These are phyloP conservation scores for Hyaloperonospora brassicae DNA, from an alignment of 352 stramenopile genomes.

Conservation along the genomic window DNA sequence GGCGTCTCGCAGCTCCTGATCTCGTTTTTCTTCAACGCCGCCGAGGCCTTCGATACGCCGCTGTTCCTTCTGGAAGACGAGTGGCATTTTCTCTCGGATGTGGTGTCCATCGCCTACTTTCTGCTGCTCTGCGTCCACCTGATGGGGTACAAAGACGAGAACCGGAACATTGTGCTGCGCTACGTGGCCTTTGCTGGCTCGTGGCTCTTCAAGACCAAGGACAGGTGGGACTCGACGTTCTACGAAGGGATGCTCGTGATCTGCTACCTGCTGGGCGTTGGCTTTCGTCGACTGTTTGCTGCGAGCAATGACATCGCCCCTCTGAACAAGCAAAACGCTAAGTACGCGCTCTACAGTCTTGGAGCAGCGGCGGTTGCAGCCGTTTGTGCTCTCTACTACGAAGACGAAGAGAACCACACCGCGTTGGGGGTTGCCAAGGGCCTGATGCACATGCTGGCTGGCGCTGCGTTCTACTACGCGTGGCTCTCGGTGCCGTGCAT, in stretches of 20 bases:
- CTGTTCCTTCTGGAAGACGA: slow-evolving; percentile 66
- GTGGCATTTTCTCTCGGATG: slow-evolving; percentile 85
- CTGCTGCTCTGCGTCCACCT: slow-evolving; percentile 79
- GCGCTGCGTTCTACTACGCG: slow-evolving; percentile 66
- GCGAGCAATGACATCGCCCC: slow-evolving; percentile 40
- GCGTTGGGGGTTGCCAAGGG: slow-evolving; percentile 54
- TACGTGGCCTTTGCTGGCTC: slow-evolving; percentile 76
- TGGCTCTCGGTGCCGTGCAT: slow-evolving; percentile 70
- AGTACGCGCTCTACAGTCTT: slow-evolving; percentile 40
- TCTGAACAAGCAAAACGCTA: slow-evolving; percentile 47
- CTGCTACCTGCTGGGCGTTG: slow-evolving; percentile 45
- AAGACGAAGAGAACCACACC: slow-evolving; percentile 22
- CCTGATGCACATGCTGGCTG: slow-evolving; percentile 58
- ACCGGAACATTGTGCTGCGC: slow-evolving; percentile 77
- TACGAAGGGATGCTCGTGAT: slow-evolving; percentile 64
- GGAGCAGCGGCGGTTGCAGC: slow-evolving; percentile 35
- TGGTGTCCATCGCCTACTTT: slow-evolving; percentile 82
- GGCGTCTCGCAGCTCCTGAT: slow-evolving; percentile 76
- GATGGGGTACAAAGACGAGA: slow-evolving; percentile 76
- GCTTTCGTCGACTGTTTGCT: slow-evolving; percentile 47
- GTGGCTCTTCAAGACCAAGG: slow-evolving; percentile 83
- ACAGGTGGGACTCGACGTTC: slow-evolving; percentile 63
- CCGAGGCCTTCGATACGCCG: slow-evolving; percentile 53
- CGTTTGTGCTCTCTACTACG: slow-evolving; percentile 43
- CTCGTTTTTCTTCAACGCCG: slow-evolving; percentile 76